phyloP scores from a whole-genome alignment of 495 filamentous ascomycete species.

The Lasiosphaeris hirsuta region DNA sequence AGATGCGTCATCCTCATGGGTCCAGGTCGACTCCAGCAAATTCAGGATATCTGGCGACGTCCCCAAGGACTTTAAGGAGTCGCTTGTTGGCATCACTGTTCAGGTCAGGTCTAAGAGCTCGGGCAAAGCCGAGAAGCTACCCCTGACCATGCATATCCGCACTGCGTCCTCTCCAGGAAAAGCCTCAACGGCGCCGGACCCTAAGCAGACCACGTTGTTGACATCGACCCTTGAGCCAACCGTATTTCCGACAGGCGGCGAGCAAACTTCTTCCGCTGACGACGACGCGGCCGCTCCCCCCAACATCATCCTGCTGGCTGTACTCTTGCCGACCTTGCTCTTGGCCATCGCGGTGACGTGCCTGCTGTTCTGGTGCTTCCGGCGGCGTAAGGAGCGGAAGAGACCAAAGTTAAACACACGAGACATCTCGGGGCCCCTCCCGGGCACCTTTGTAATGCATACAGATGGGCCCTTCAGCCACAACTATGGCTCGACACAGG shows the following conservation, averaged over 20 bases:
- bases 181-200: conserved; percentile 10
- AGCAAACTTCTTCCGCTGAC: not conserved
- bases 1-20: conserved; percentile 58
- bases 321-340: conserved; percentile 20
- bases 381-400: conserved; percentile 15
- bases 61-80: conserved; percentile 38
- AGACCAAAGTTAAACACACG: conserved; percentile 17
- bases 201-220: conserved; percentile 11
- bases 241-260: conserved; percentile 1
- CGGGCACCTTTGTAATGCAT: conserved; percentile 33
- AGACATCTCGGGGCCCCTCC: conserved; percentile 43
- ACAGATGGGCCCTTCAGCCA: not conserved
- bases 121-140: conserved; percentile 39
- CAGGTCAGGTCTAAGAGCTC: conserved; percentile 47
- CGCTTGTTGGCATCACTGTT: conserved; percentile 47
- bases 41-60: conserved; percentile 60
- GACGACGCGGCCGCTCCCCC: not conserved
- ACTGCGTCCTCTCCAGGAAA: conserved; percentile 7
- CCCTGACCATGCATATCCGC: conserved; percentile 51
- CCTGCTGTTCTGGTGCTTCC: conserved; percentile 24
- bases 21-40: conserved; percentile 58
- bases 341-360: conserved; percentile 12
- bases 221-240: not conserved
- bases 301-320: conserved; percentile 19
- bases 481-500: conserved; percentile 6